Conservation (phyloP, 257 asterid species). For the Fraxinus quadrangulata region DNA sequence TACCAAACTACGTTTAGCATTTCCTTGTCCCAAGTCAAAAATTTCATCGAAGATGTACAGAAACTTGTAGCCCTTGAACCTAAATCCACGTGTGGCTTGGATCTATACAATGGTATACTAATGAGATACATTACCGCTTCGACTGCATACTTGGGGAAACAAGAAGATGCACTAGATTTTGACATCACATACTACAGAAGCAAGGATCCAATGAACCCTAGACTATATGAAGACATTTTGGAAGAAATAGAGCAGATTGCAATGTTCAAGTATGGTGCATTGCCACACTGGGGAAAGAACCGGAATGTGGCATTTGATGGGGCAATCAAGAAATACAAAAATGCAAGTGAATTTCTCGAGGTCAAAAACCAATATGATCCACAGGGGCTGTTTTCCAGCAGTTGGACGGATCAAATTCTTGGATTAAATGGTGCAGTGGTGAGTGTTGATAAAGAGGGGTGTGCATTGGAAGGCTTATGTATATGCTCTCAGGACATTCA, state of each 20-base stretch:
- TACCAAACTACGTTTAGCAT: conserved; percentile 64
- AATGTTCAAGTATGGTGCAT: conserved; percentile 53
- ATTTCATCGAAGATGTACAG: conserved; percentile 53
- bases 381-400: conserved; percentile 51
- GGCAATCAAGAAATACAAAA: conserved; percentile 47
- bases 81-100: conserved; percentile 49
- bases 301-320: conserved; percentile 55
- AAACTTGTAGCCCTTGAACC: conserved; percentile 45
- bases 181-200: conserved; percentile 61
- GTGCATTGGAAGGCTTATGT: conserved; percentile 69
- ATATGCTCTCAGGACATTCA: conserved; percentile 56
- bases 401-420: conserved; percentile 61
- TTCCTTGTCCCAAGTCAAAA: conserved; percentile 38
- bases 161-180: conserved; percentile 56
- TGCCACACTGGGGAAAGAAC: conserved; percentile 83
- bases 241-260: conserved; percentile 74
- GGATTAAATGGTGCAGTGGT: conserved; percentile 42
- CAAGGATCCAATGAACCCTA: conserved; percentile 48
- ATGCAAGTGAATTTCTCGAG: conserved; percentile 33
- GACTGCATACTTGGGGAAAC: conserved; percentile 57
- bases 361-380: conserved; percentile 49
- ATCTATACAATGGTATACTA: conserved; percentile 53
- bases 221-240: conserved; percentile 48
- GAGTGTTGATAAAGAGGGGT: conserved; percentile 40
- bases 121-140: conserved; percentile 62